Evolutionary conservation across 2,329 filamentous ascomycete species (phyloP), one percentile per base, ranked within the genome.

Genomic region (Acephala macrosclerotiorum): DNA sequence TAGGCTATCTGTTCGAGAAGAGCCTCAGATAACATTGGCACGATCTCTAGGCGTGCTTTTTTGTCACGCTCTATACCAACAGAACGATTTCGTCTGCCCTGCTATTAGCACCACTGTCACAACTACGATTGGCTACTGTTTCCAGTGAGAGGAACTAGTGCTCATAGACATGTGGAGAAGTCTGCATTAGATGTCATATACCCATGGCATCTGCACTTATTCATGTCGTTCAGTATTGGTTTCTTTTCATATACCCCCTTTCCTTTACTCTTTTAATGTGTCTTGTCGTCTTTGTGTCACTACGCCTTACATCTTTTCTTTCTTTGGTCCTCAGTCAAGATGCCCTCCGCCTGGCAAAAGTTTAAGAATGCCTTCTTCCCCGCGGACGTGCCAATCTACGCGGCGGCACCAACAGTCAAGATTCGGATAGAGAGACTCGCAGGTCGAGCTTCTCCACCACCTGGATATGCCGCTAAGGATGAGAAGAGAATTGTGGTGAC

Each of bases 361-460:
- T 40, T 69, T 42, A 66, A 66, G 58, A 35, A n/a, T n/a, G 63
- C 69, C 25, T 62, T 69, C 25, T 65, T 66, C 45, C 66, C 69
- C 20, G 62, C 59, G 22, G 60, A 53, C 6, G 40, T n/a, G 16
- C 63, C 66, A 7, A 60, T 68, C 22, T 71, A 64, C 42, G 67
- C 69, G 6, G 66, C 69, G 8, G 69, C 69, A 53, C 49, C 63
- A 29, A 69, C 69, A 16, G 64, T 67, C n/a, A 64, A 66, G 11
- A 47, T 69, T 33, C 55, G 25, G 38, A 22, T 11, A 7, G 45
- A 49, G 45, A 40, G 63, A 25, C 40, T 61, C 47, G 59, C 60
- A 56, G 51, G 61, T 47, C 56, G 33, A 59, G 35, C 47, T 35
- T 57, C 60, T 29, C 60, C 60, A 16, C 61, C 66, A 58, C 61